Percentiles rank a stretch among this genome's conserved stretches.
phyloP scores from a whole-genome alignment of 1,139 yeast genomes.

The Hanseniaspora gamundiae region DNA sequence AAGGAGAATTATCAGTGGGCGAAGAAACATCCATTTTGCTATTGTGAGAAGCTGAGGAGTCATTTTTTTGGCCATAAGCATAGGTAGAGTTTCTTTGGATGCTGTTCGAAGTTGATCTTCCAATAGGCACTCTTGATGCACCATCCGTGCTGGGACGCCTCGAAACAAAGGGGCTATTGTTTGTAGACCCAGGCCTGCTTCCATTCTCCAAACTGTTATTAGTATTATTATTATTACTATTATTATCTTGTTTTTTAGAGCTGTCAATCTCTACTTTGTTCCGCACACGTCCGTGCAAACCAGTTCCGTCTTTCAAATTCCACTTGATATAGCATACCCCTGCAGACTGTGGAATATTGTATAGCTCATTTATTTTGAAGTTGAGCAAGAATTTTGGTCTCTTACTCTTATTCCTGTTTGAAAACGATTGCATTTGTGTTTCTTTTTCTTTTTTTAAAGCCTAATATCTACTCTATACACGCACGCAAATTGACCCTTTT shows the following conservation, averaged over 20 bases:
- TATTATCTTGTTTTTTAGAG: background rate
- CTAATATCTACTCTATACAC: too few relatives aligned
- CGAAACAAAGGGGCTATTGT: too few relatives aligned
- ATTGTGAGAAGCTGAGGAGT: too few relatives aligned
- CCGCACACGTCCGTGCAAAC: constrained; percentile 6
- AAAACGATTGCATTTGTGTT: background rate
- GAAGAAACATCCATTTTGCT: too few relatives aligned
- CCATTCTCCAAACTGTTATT: too few relatives aligned
- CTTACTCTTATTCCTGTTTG: constrained; percentile 11
- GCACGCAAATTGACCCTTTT: too few relatives aligned
- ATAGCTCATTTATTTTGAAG: constrained; percentile 52
- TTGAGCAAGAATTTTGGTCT: constrained; percentile 46
- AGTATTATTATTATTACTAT: too few relatives aligned
- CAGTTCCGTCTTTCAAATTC: constrained; percentile 35
- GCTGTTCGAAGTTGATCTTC: too few relatives aligned
- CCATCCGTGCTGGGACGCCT: background rate
- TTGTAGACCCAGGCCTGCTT: too few relatives aligned
- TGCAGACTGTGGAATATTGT: constrained; percentile 68
- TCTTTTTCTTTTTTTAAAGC: background rate
- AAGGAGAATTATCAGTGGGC: too few relatives aligned
- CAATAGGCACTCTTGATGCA: background rate
- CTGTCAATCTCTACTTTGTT: constrained; percentile 3
- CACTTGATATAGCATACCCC: constrained; percentile 61
- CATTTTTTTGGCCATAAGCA: background rate
- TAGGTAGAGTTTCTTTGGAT: too few relatives aligned